Base-by-base conservation (phyloP, 305 asterid genomes). In the Solanum hybrid region DNA sequence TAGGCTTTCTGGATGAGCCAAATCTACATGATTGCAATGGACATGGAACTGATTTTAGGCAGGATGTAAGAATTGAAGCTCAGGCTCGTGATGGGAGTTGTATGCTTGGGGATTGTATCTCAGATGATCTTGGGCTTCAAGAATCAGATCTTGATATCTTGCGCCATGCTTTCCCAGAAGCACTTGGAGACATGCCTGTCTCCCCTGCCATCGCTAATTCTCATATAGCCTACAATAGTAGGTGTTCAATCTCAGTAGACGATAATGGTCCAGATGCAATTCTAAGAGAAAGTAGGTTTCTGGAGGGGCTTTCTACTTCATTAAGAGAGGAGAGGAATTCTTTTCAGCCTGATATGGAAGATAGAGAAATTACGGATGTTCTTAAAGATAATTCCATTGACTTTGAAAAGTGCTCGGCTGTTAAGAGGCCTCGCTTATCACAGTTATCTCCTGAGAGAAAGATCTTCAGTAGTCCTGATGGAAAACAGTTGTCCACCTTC, bases 141-240 rank as follows among this genome's bases (percentile, higher is more conserved):
- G 98, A 95, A 90, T 95, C 93, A 86, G 95, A 96, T 70, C 89
- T 95, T 89, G 95, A 94, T 95, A 94, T 95, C 88, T 85, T 96
- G 82, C 91, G 93, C 80, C 92, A 93, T 75, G 98, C 95, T 81
- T 95, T 95, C 94, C 94, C 96, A 72, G 98, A 92, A 87, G 92
- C 95, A 72, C 91, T 91, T 15, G 90, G 90, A 68, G 95, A 91
- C 87, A 88, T 91, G 57, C 90, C 92, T 88, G 92, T 26, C 45
- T 88, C 92, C 24, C 84, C 96, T 37, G 91, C 89, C 88, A 57
- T 87, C 32, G 79, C 81, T 77, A 37, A 39, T 88, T 78, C 93
- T 45, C 84, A 75, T 86, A 89, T 91, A 85, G 92, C 91, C 32
- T 90, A 93, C 89, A 94, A 90, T 85, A 76, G 90, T 87, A 94